Percentiles rank a stretch among this genome's conserved stretches.
These are phyloP conservation scores for Lachnellula subtilissima DNA, from an alignment of 2,329 filamentous ascomycete genomes.

Conservation along the genomic window DNA sequence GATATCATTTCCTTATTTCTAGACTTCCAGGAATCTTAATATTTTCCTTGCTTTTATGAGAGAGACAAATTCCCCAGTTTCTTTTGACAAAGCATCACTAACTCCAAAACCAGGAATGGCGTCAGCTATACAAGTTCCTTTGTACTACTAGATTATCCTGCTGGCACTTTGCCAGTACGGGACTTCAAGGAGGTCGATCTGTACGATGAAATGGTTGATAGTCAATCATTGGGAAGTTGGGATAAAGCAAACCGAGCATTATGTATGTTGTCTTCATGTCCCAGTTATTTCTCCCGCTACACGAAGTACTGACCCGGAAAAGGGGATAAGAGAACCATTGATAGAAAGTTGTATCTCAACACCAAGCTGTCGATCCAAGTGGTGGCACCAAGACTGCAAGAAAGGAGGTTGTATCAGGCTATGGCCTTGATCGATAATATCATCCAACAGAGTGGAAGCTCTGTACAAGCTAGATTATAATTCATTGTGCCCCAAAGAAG, in stretches of 20 bases:
- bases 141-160: slow-evolving; percentile 58
- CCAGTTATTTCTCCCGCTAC: no score
- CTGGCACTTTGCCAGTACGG: slow-evolving; percentile 52
- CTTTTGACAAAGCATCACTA: no score
- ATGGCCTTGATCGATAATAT: slow-evolving; percentile 27
- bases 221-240: slow-evolving; percentile 46
- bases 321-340: slow-evolving; percentile 25
- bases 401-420: slow-evolving; percentile 24
- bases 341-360: slow-evolving; percentile 27
- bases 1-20: no score
- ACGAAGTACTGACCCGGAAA: slow-evolving; percentile 10
- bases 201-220: slow-evolving; percentile 41
- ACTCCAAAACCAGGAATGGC: slow-evolving; percentile 38
- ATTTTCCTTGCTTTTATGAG: no score
- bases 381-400: slow-evolving; percentile 28
- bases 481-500: background rate
- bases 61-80: no score
- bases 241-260: slow-evolving; percentile 55
- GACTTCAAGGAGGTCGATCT: slow-evolving; percentile 45
- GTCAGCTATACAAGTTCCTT: slow-evolving; percentile 58
- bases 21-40: no score
- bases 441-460: slow-evolving; percentile 6
- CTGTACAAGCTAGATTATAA: slow-evolving; percentile 15
- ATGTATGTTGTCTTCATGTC: slow-evolving; percentile 40
- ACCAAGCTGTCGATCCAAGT: slow-evolving; percentile 28